These are phyloP conservation scores for Boletus austroedulis DNA, from an alignment of 1,284 basidiomycete genomes.

Conservation along the genomic window DNA sequence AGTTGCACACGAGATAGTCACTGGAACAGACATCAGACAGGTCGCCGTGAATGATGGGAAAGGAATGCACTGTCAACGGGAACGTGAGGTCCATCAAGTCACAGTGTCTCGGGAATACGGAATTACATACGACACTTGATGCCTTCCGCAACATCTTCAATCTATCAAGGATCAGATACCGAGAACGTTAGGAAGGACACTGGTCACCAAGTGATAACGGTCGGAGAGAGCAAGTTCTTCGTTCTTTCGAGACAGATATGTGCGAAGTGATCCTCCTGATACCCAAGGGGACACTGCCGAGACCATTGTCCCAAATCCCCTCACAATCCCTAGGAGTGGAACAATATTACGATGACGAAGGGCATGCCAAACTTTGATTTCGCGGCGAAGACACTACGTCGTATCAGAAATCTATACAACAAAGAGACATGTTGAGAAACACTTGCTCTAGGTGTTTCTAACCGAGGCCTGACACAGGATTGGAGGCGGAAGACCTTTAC, in stretches of 20 bases:
- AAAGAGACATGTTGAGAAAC: neutral
- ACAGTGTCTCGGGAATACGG: no score
- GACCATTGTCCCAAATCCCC: neutral
- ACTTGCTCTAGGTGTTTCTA: neutral
- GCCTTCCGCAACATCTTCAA: neutral
- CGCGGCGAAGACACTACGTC: neutral
- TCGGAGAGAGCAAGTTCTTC: neutral
- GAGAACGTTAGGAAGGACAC: neutral
- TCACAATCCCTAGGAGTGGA: neutral
- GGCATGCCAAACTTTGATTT: neutral
- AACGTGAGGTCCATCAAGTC: no score
- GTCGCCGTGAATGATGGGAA: slow-evolving; percentile 1
- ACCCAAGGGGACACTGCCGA: neutral
- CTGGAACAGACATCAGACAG: neutral
- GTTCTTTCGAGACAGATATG: neutral
- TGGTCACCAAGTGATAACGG: neutral
- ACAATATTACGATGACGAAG: slow-evolving; percentile 1
- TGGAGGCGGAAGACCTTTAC: neutral
- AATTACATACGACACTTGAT: neutral
- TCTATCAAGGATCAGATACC: neutral
- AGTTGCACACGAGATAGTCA: neutral
- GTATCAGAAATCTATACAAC: neutral
- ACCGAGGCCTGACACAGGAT: neutral
- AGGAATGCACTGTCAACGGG: neutral
- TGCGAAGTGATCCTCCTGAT: neutral